Evolutionary conservation across 768 basidiomycete genomes (phyloP), one percentile per base, ranked within the genome.

Genomic region (Amanita muscaria): DNA sequence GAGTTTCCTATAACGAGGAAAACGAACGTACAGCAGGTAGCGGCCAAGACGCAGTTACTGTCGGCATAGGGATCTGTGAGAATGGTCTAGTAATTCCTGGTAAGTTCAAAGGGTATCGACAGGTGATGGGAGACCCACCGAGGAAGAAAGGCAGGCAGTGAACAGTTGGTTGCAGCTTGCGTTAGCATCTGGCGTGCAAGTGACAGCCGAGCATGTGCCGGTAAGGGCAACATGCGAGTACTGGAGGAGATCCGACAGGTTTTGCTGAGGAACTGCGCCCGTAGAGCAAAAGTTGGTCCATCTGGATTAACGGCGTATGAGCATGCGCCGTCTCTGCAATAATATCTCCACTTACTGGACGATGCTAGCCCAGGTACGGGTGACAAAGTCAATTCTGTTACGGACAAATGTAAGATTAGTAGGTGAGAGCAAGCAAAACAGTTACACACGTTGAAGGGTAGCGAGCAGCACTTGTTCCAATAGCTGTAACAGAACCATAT

Each of bases 211-310:
- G 39, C 49, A 50, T 11, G 49, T 47, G n/a, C 36, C 24, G 3
- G 49, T 50, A 15, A 50, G 46, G 9, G 40, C n/a, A 5, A n/a
- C 27, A 22, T 40, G 38, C 9, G 49, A 50, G 16, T 50, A 50
- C 11, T 44, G 34, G 14, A 51, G 37, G 29, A 51, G 40, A 22
- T 51, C 49, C 6, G 46, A 51, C 22, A 48, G 36, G 23, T 51
- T 51, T 10, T 36, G 27, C 32, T 47, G 25, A 8, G 49, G 49
- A 24, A 51, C 46, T 15, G 27, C 23, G 11, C 37, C 30, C 14
- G 46, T 51, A 7, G 25, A 19, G 37, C 49, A 51, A 31, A 51
- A 48, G 24, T 51, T 51, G 6, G 46, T 51, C 49, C 49, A 47
- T 2, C 49, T 50, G 29, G 34, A 40, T 22, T 15, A 33, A n/a